Evolutionary conservation across 2,329 filamentous ascomycete genomes (phyloP).

Genomic region (Colletotrichum sp.): DNA sequence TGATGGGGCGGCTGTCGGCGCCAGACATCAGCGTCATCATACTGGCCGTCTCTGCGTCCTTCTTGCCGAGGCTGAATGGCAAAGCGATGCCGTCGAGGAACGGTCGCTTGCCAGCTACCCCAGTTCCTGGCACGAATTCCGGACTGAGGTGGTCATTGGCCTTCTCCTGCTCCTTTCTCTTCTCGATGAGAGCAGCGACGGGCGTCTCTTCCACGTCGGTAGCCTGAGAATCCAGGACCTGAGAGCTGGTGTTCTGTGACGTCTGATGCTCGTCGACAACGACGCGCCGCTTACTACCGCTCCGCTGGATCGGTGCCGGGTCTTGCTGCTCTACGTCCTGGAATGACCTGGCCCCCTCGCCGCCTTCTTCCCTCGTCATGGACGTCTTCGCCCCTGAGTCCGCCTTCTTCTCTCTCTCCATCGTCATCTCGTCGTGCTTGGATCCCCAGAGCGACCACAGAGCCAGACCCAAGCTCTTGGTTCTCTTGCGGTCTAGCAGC

Average conservation of each 20-base stretch:
- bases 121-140: slow-evolving; percentile 49
- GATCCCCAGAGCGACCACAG: slow-evolving; percentile 90
- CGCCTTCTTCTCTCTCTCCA: slow-evolving; percentile 62
- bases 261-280: slow-evolving; percentile 60
- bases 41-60: slow-evolving; percentile 68
- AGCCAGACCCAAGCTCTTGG: slow-evolving; percentile 75
- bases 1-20: slow-evolving; percentile 38
- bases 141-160: slow-evolving; percentile 45
- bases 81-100: slow-evolving; percentile 73
- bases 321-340: slow-evolving; percentile 45
- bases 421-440: slow-evolving; percentile 81
- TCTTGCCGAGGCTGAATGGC: slow-evolving; percentile 71
- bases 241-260: background rate
- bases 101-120: slow-evolving; percentile 65
- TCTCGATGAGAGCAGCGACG: slow-evolving; percentile 47
- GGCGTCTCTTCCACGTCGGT: slow-evolving; percentile 43
- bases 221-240: slow-evolving; percentile 24
- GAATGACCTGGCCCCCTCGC: slow-evolving; percentile 46
- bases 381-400: slow-evolving; percentile 34
- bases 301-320: slow-evolving; percentile 35
- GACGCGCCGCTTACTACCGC: slow-evolving; percentile 47
- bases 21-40: slow-evolving; percentile 69
- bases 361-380: slow-evolving; percentile 43
- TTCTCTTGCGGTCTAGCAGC: slow-evolving; percentile 58
- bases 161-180: slow-evolving; percentile 41